Conservation (phyloP, 2,329 filamentous ascomycete species). For the Xylariaceae sp. region DNA sequence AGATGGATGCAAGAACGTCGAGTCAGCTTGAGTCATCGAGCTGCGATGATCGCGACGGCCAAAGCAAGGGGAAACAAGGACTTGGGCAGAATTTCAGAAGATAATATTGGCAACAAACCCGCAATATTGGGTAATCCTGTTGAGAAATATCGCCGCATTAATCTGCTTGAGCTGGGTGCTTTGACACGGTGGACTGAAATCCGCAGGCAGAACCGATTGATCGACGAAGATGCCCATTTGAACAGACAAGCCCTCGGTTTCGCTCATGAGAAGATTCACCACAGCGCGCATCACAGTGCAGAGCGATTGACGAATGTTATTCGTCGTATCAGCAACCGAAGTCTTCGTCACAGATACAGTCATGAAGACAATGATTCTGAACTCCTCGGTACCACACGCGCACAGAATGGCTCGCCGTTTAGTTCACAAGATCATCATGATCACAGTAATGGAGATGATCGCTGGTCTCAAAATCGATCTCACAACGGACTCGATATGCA, state of each 20-base stretch:
- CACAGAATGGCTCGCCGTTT: no score
- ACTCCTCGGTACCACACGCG: no score
- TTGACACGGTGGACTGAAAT: constrained; percentile 73
- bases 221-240: constrained; percentile 41
- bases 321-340: constrained; percentile 33
- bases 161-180: constrained; percentile 64
- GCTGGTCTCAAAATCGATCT: no score
- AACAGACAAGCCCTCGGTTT: constrained; percentile 33
- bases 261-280: constrained; percentile 30
- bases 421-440: no score
- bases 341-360: constrained; percentile 27
- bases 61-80: constrained; percentile 27
- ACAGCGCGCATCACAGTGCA: constrained; percentile 28
- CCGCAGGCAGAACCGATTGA: constrained; percentile 53
- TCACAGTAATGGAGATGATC: no score
- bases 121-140: constrained; percentile 69
- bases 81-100: constrained; percentile 40
- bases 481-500: no score
- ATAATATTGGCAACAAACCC: constrained; percentile 61
- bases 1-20: constrained; percentile 47
- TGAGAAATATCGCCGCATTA: constrained; percentile 65
- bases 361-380: constrained; percentile 29
- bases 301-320: constrained; percentile 30
- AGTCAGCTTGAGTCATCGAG: constrained; percentile 44
- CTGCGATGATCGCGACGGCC: constrained; percentile 35